Conservation (phyloP, 148 eudicot genomes). For the Silene latifolia region DNA sequence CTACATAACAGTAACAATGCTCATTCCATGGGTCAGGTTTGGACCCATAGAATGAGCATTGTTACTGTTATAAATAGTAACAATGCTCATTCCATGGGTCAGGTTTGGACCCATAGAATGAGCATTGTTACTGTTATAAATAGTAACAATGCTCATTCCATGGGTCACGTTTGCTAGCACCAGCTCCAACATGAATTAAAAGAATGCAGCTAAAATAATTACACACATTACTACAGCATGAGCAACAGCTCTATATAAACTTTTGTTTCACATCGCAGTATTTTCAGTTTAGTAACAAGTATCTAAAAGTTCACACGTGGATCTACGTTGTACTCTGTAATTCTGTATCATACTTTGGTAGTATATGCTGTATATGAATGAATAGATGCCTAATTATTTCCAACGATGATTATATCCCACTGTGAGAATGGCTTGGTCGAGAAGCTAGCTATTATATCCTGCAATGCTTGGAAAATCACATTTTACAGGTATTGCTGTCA, state of each 20-base stretch:
- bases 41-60: too few relatives aligned
- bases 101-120: too few relatives aligned
- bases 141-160: too few relatives aligned
- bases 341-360: background rate
- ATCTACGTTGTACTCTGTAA: background rate
- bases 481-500: constrained; percentile 58
- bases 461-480: constrained; percentile 25
- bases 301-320: constrained; percentile 2
- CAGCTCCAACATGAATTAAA: background rate
- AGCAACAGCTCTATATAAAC: background rate
- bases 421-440: background rate
- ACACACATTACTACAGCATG: background rate
- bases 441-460: constrained; percentile 10
- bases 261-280: background rate
- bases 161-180: too few relatives aligned
- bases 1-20: too few relatives aligned
- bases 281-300: background rate
- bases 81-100: too few relatives aligned
- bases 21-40: too few relatives aligned
- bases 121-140: too few relatives aligned
- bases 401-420: constrained; percentile 6
- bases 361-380: background rate
- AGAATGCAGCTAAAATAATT: background rate
- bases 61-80: too few relatives aligned
- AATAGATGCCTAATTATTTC: constrained; percentile 7